A percentile compares a stretch with the other conserved stretches of the same genome.
These are phyloP conservation scores for Lachnellula willkommii DNA, from an alignment of 2,329 filamentous ascomycete species.

Conservation along the genomic window DNA sequence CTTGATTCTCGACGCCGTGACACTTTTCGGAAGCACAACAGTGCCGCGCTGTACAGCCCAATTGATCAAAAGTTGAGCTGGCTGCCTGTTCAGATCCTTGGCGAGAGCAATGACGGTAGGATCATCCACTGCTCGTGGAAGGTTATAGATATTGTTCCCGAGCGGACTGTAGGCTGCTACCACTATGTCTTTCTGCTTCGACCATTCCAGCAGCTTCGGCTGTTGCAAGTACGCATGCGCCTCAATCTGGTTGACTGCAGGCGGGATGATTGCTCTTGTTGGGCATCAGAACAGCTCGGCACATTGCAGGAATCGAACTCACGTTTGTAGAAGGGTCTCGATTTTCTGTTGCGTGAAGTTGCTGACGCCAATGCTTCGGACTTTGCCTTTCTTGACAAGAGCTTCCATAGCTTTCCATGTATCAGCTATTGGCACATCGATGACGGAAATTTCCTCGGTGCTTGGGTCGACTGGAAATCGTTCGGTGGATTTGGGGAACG, in stretches of 20 bases:
- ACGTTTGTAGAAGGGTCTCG: constrained; percentile 40
- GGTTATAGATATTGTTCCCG: constrained; percentile 48
- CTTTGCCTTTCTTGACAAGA: constrained; percentile 36
- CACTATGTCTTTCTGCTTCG: constrained; percentile 52
- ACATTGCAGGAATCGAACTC: neutral
- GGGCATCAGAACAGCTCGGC: constrained; percentile 20
- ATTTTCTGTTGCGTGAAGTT: constrained; percentile 44
- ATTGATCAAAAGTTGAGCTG: constrained; percentile 48
- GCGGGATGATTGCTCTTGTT: constrained; percentile 46
- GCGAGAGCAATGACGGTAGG: constrained; percentile 47
- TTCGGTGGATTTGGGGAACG: constrained; percentile 14
- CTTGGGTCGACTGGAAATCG: constrained; percentile 15
- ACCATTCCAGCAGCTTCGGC: constrained; percentile 50
- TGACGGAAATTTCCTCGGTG: constrained; percentile 13
- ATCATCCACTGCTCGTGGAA: constrained; percentile 43
- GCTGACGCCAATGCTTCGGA: constrained; percentile 45
- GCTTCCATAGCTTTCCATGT: constrained; percentile 38
- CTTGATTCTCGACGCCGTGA: constrained; percentile 46
- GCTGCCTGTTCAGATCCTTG: constrained; percentile 45
- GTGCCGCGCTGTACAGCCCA: constrained; percentile 51
- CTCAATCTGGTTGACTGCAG: constrained; percentile 64
- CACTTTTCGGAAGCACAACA: constrained; percentile 49
- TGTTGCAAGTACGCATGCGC: constrained; percentile 65
- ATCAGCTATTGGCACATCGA: constrained; percentile 29
- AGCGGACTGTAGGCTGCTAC: constrained; percentile 62